Percentiles rank a stretch among this genome's conserved stretches.
phyloP scores from a whole-genome alignment of 352 stramenopile species.

The Globisporangium orthogonon region DNA sequence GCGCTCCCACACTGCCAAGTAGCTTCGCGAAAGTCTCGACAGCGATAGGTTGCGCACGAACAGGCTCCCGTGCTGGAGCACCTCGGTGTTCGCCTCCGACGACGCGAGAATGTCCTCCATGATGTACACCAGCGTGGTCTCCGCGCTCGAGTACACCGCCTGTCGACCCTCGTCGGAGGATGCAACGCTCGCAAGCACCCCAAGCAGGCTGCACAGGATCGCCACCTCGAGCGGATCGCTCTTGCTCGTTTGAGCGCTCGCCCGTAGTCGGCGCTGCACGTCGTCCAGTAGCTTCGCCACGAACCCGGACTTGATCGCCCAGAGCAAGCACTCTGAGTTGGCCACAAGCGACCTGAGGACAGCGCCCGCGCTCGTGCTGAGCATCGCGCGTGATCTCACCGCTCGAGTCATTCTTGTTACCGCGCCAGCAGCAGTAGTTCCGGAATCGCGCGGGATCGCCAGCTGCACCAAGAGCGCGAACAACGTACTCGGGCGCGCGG shows the following conservation, averaged over 20 bases:
- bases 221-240: constrained; percentile 21
- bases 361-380: constrained; percentile 29
- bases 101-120: constrained; percentile 43
- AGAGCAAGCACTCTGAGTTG: constrained; percentile 41
- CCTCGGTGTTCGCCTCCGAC: constrained; percentile 5
- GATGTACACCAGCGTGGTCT: constrained; percentile 27
- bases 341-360: constrained; percentile 41
- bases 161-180: constrained; percentile 38
- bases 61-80: constrained; percentile 28
- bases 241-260: constrained; percentile 27
- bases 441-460: background rate
- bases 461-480: constrained; percentile 16
- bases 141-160: constrained; percentile 25
- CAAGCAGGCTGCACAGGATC: constrained; percentile 35
- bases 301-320: constrained; percentile 34
- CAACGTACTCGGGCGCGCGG: constrained; percentile 3
- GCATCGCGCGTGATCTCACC: background rate
- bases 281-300: constrained; percentile 28
- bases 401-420: background rate
- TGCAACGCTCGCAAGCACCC: constrained; percentile 33
- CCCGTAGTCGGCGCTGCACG: constrained; percentile 31
- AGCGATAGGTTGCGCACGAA: constrained; percentile 59
- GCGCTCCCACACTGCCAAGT: constrained; percentile 56
- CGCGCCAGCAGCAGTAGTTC: background rate
- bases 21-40: constrained; percentile 39